phyloP scores from a whole-genome alignment of 1,284 basidiomycete genomes.

The Puccinia novopanici region DNA sequence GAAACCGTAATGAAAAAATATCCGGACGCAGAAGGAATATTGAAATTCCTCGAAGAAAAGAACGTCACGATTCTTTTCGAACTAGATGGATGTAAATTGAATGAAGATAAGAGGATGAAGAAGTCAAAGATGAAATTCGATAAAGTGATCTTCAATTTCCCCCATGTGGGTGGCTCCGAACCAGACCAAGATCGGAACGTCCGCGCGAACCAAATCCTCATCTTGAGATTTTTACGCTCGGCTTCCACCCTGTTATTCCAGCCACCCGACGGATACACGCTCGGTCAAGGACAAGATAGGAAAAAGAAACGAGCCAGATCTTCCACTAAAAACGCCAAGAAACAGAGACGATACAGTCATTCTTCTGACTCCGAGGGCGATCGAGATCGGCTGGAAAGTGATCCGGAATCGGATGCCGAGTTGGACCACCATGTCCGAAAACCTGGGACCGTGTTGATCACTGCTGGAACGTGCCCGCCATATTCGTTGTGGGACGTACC shows the following conservation, averaged over 20 bases:
- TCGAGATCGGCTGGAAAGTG: conserved; percentile 62
- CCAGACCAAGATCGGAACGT: conserved; percentile 93
- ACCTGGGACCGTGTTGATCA: conserved; percentile 37
- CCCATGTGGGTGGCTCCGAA: conserved; percentile 91
- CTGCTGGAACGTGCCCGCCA: conserved; percentile 62
- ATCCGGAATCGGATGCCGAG: neutral
- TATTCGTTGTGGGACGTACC: conserved; percentile 79
- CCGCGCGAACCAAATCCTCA: conserved; percentile 81
- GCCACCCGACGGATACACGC: conserved; percentile 51
- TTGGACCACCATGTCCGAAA: neutral
- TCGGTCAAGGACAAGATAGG: conserved; percentile 44
- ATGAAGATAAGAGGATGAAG: conserved; percentile 62
- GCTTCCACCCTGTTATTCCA: conserved; percentile 58
- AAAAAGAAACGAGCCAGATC: conserved; percentile 49
- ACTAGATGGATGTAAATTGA: conserved; percentile 79
- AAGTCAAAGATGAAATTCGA: conserved; percentile 66
- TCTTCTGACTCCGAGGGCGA: conserved; percentile 59
- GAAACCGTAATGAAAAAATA: conserved; percentile 79
- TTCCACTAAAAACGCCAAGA: conserved; percentile 55
- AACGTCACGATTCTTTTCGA: conserved; percentile 77
- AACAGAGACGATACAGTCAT: conserved; percentile 60
- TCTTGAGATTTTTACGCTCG: conserved; percentile 80
- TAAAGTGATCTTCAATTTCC: conserved; percentile 90
- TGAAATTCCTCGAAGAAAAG: conserved; percentile 65
- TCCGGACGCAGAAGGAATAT: conserved; percentile 71